Evolutionary conservation across 208 protist species (phyloP).

Genomic region (Trypanosomatidae sp.): DNA sequence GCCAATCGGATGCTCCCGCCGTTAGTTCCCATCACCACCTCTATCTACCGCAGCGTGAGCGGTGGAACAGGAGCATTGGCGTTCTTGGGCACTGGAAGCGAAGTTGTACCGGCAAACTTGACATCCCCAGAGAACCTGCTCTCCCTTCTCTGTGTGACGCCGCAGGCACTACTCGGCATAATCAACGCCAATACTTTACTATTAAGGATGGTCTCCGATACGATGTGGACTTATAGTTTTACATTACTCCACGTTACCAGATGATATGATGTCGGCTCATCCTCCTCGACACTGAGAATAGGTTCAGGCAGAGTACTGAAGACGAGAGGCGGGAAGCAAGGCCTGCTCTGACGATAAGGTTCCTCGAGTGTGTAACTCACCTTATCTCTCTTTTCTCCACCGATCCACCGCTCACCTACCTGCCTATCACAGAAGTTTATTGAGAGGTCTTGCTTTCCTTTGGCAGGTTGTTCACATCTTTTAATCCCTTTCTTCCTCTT

Average conservation of each 20-base stretch:
- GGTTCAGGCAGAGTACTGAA: not conserved
- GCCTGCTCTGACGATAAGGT: too few relatives aligned
- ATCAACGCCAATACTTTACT: conserved; percentile 65
- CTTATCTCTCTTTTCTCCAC: not conserved
- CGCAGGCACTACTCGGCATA: conserved; percentile 47
- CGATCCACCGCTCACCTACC: not conserved
- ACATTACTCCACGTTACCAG: conserved; percentile 39
- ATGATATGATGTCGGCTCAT: not conserved
- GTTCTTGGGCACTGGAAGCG: conserved; percentile 24
- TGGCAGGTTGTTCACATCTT: conserved; percentile 31
- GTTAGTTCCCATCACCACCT: conserved; percentile 47
- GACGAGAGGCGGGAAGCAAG: not conserved
- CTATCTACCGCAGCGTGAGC: conserved; percentile 39
- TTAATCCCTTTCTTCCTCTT: not conserved
- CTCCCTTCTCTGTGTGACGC: conserved; percentile 51
- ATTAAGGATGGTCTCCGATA: conserved; percentile 86
- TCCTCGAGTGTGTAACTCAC: not conserved
- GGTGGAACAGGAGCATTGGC: conserved; percentile 29
- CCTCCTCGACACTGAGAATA: not conserved
- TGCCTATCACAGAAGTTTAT: not conserved
- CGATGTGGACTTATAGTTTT: conserved; percentile 92
- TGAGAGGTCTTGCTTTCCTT: not conserved
- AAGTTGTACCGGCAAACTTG: conserved; percentile 39
- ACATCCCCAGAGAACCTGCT: conserved; percentile 40
- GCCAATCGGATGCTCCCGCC: conserved; percentile 76